These are phyloP conservation scores for Blastomyces percursus DNA, from an alignment of 2,329 filamentous ascomycete genomes.

Conservation along the genomic window DNA sequence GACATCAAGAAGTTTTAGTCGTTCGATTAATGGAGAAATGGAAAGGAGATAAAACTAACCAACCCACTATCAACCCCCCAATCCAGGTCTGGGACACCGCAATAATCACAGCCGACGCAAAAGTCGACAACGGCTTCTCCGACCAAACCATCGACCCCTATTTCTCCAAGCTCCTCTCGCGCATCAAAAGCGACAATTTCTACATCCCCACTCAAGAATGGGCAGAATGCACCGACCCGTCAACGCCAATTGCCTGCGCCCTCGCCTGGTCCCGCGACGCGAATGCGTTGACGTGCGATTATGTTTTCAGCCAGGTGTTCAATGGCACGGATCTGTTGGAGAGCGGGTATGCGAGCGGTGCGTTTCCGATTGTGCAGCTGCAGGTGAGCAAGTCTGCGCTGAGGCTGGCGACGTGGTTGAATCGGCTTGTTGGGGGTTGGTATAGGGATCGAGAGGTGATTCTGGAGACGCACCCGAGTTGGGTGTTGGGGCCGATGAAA, in stretches of 20 bases:
- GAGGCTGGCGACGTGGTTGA: constrained; percentile 7
- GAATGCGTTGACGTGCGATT: constrained; percentile 8
- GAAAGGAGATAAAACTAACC: not conserved
- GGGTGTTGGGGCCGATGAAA: constrained; percentile 3
- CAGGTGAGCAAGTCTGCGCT: constrained; percentile 8
- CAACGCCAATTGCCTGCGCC: constrained; percentile 6
- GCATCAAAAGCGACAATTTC: constrained; percentile 5
- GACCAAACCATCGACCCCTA: constrained; percentile 8
- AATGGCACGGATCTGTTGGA: constrained; percentile 6
- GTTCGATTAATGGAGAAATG: not conserved
- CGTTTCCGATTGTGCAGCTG: constrained; percentile 6
- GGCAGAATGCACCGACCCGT: constrained; percentile 5
- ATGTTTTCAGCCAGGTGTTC: constrained; percentile 5
- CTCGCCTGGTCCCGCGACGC: constrained; percentile 7
- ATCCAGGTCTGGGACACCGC: constrained; percentile 7
- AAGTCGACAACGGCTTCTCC: constrained; percentile 3
- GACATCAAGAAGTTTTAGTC: not conserved
- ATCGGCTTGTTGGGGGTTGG: constrained; percentile 1
- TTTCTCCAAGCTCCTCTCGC: constrained; percentile 4
- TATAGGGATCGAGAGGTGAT: constrained; percentile 6
- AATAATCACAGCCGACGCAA: constrained; percentile 4
- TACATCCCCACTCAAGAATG: constrained; percentile 5
- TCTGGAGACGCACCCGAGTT: constrained; percentile 6
- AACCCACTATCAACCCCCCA: not conserved
- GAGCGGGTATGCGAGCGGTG: constrained; percentile 6